phyloP scores from a whole-genome alignment of 805 yeast species.

The Tetrapisispora phaffii region DNA sequence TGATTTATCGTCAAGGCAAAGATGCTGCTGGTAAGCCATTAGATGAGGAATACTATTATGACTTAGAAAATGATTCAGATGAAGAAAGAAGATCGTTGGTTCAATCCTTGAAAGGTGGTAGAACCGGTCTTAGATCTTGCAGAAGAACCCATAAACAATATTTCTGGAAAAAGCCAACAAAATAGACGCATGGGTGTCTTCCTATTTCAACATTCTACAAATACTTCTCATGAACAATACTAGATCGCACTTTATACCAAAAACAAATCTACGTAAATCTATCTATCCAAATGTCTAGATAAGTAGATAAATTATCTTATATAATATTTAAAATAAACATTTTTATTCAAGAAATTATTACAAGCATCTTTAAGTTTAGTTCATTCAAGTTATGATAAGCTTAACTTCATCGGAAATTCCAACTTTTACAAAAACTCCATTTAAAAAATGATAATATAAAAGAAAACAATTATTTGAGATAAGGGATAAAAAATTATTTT shows the following conservation, averaged over 20 bases:
- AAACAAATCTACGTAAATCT: neutral
- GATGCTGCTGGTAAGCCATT: slow-evolving; percentile 94
- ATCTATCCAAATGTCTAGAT: too few species aligned
- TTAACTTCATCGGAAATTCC: too few species aligned
- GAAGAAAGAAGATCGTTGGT: slow-evolving; percentile 59
- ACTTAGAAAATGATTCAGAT: slow-evolving; percentile 73
- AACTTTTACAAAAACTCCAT: too few species aligned
- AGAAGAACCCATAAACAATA: slow-evolving; percentile 84
- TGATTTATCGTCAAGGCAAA: slow-evolving; percentile 78
- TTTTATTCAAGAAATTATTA: neutral
- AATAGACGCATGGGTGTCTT: too few species aligned
- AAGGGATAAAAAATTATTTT: too few species aligned
- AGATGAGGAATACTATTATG: slow-evolving; percentile 89
- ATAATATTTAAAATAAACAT: neutral
- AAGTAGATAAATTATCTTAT: neutral
- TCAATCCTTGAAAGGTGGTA: slow-evolving; percentile 64
- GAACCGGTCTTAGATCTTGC: slow-evolving; percentile 74
- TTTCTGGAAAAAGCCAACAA: slow-evolving; percentile 39
- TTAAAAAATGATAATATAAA: too few species aligned
- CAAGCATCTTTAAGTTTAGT: too few species aligned
- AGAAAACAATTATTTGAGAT: too few species aligned
- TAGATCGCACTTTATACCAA: neutral
- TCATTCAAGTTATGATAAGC: too few species aligned
- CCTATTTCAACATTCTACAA: neutral
- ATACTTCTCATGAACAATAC: neutral